Base-by-base conservation (phyloP, 1,139 yeast genomes). In the Zygosaccharomyces sapae region DNA sequence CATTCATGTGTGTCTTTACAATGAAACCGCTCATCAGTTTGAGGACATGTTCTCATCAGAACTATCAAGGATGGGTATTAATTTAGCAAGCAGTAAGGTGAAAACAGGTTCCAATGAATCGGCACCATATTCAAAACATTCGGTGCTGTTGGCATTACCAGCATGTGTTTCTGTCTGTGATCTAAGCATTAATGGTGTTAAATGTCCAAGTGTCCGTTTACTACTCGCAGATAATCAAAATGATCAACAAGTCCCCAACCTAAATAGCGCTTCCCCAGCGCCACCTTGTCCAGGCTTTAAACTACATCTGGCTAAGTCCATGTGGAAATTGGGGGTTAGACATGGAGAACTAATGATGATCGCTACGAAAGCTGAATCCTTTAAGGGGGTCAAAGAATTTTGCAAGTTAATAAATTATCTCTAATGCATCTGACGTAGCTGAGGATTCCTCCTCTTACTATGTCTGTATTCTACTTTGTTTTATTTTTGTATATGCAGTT, bases 21-120 rank as follows among this genome's bases (percentile, higher is more conserved):
- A 68, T 4, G 49, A 57, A 13, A 57, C 67, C 1, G 70, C 70
- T 0, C 49, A 48, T 25, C 62, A 55, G 33, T 51, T 70, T 31
- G 57, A 59, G 36, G 46, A 42, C 2, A 12, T 66, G 4, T 56
- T 71, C 27, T 41, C 56, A 0, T 37, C 47, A 8, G 53, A 62
- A 3, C 35, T 59, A n/a, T 22, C 24, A 4, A 48, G 47, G 12
- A 33, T 39, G 5, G 50, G 47, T 18, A 42, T 55, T n/a, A 43
- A 51, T 29, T 20, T 56, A 10, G 39, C 45, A 12, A 33, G 47
- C 16, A 50, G 47, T 22, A 51, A 48, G 37, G 19, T 48, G n/a
- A 43, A 43, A 13, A 7, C 47, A 2, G 46, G 53, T 5, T 6
- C 38, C 10, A 10, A 6, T 2, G 41, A 48, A 30, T 16, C 30